Percentiles rank a stretch among this genome's conserved stretches.
phyloP scores from a whole-genome alignment of 2,329 filamentous ascomycete species.

The Fusarium bactridioides region DNA sequence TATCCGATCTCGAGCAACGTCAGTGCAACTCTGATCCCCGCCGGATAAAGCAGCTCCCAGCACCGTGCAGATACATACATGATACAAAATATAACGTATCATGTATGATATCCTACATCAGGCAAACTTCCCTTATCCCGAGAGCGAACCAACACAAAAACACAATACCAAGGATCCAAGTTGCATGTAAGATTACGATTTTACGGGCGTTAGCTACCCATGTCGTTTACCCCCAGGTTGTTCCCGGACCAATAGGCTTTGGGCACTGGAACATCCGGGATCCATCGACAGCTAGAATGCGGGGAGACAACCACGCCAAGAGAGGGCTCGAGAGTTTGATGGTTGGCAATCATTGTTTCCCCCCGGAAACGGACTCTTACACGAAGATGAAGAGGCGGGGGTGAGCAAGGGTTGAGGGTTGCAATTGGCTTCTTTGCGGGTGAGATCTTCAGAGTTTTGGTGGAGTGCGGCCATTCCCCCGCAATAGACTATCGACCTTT shows the following conservation, averaged over 20 bases:
- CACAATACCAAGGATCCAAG: constrained; percentile 7
- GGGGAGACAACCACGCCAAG: constrained; percentile 27
- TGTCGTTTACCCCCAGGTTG: neutral
- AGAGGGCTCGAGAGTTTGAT: neutral
- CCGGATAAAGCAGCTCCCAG: constrained; percentile 29
- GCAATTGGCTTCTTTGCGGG: neutral
- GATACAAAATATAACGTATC: neutral
- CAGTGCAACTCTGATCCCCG: constrained; percentile 15
- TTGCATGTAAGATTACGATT: constrained; percentile 33
- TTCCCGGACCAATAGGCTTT: constrained; percentile 26
- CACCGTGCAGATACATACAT: neutral
- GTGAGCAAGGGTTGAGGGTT: neutral
- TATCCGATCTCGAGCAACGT: neutral
- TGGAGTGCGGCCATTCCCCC: constrained; percentile 7
- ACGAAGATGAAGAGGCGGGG: constrained; percentile 21
- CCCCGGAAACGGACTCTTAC: constrained; percentile 6
- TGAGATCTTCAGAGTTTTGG: neutral
- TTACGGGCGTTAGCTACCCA: constrained; percentile 21
- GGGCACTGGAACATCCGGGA: neutral
- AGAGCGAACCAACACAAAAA: neutral
- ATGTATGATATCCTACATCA: constrained; percentile 7
- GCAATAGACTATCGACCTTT: constrained; percentile 10
- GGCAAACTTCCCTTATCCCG: constrained; percentile 36
- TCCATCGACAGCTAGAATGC: constrained; percentile 20
- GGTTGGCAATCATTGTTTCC: constrained; percentile 14